phyloP scores from a whole-genome alignment of 345 rosid genomes.

The Hibiscus trionum region DNA sequence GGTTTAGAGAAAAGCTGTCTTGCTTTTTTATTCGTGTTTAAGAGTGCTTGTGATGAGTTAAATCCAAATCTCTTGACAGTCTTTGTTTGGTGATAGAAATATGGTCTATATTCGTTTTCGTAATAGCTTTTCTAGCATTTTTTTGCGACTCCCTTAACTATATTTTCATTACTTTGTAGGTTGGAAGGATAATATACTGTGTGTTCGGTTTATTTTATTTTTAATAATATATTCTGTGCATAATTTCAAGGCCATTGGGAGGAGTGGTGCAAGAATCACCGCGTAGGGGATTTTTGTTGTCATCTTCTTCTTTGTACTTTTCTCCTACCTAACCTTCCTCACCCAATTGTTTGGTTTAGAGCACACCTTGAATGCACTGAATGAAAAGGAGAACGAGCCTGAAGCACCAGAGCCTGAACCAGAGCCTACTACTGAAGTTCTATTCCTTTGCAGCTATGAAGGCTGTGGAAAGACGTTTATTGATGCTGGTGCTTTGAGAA shows the following conservation, averaged over 20 bases:
- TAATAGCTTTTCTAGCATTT: not conserved
- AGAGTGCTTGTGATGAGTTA: not conserved
- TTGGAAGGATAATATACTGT: not conserved
- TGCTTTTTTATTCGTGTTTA: not conserved
- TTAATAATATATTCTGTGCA: not conserved
- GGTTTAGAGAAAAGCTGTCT: not conserved
- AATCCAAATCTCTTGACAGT: not conserved
- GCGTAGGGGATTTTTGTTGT: not conserved
- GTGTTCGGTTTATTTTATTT: not conserved
- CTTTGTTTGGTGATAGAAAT: not conserved
- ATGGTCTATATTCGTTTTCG: not conserved
- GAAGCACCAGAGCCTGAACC: slow-evolving; percentile 77
- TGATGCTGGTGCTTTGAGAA: slow-evolving; percentile 91
- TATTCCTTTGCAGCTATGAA: slow-evolving; percentile 90
- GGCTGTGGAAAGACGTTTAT: slow-evolving; percentile 91
- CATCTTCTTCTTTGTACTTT: not conserved
- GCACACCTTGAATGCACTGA: slow-evolving; percentile 54
- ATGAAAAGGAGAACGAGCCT: slow-evolving; percentile 63
- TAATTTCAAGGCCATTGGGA: not conserved
- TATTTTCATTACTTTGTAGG: not conserved
- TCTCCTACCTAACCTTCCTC: not conserved
- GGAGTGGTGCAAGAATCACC: not conserved
- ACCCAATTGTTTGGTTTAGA: slow-evolving; percentile 27
- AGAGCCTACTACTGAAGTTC: slow-evolving; percentile 92
- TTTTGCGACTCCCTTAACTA: not conserved